These are phyloP conservation scores for Garcia nutans DNA, from an alignment of 345 rosid species.

Conservation along the genomic window DNA sequence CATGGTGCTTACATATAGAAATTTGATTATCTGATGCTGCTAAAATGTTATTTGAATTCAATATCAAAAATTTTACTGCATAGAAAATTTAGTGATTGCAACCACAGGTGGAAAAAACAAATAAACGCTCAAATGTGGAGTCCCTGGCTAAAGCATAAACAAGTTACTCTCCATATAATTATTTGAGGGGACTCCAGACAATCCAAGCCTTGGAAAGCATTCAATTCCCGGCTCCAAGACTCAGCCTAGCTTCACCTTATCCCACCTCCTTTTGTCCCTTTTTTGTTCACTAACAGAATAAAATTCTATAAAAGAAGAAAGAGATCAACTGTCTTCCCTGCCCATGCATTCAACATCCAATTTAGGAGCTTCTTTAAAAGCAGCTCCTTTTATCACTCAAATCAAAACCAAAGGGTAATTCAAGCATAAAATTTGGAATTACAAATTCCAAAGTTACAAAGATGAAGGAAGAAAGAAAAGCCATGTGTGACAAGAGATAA, in stretches of 20 bases:
- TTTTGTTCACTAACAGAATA: not conserved
- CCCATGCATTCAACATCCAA: not conserved
- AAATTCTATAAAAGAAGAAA: not conserved
- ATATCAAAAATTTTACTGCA: too few relatives aligned
- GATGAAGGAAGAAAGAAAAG: not conserved
- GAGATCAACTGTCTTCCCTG: not conserved
- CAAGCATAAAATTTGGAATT: not conserved
- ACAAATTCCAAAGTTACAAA: not conserved
- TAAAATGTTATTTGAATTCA: too few relatives aligned
- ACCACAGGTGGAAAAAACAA: too few relatives aligned
- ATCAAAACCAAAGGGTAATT: not conserved
- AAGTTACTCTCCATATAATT: not conserved
- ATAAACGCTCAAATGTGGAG: not conserved
- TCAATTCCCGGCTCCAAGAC: not conserved
- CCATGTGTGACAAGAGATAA: not conserved
- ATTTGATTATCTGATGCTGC: too few relatives aligned
- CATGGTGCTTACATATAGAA: too few relatives aligned
- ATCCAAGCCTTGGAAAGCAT: not conserved
- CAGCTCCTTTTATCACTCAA: not conserved
- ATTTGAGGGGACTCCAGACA: not conserved
- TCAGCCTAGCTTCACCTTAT: not conserved
- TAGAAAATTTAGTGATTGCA: too few relatives aligned
- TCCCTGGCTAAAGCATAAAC: not conserved
- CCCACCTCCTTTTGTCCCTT: not conserved
- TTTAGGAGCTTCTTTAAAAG: not conserved